Base-by-base conservation (phyloP, 1,139 yeast species). In the Saccharomyces hybrid region DNA sequence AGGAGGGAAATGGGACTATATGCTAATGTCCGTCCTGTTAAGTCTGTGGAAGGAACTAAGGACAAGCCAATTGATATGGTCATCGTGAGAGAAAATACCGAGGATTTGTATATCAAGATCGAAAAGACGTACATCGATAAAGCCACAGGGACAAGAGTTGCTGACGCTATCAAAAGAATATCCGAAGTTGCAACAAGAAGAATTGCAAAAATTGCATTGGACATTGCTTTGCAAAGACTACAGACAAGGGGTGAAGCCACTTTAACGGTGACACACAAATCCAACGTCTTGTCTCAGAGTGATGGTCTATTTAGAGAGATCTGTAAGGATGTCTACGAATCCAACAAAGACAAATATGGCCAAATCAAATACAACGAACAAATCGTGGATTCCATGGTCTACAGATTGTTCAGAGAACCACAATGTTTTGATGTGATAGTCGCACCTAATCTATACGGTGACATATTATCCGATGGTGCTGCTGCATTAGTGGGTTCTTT, bases 321-420 rank as follows among this genome's bases (percentile, higher is more conserved):
- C 47, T 83, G 95, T 71, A 84, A 84, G 70, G 79, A 80, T 57
- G 85, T 88, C 51, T 90, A 86, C 74, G 85, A 85, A 62, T 78
- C 82, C 56, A 80, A 84, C 74, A 74, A 76, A 55, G 83, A 76
- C 55, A 73, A 75, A 63, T 88, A 79, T 69, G 76, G 76, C 29
- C 69, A 79, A 44, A 76, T 90, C 56, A 79, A 76, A 48, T 80
- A 89, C 73, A 88, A 88, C 70, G 99, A 93, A 76, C 99, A 93
- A 77, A 91, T 93, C 70, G 98, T 93, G 51, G 99, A 93, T 76
- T 90, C 98, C 26, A 93, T 93, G 99, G 99, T 93, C 56, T 93
- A 93, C 82, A 83, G 96, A 72, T 83, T 93, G 91, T 93, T 93
- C 83, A 84, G 97, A 74, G 97, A 93, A 73, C 99, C 99, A 53